phyloP scores from a whole-genome alignment of 2,329 filamentous ascomycete genomes.

The Aspergillus intermedius region DNA sequence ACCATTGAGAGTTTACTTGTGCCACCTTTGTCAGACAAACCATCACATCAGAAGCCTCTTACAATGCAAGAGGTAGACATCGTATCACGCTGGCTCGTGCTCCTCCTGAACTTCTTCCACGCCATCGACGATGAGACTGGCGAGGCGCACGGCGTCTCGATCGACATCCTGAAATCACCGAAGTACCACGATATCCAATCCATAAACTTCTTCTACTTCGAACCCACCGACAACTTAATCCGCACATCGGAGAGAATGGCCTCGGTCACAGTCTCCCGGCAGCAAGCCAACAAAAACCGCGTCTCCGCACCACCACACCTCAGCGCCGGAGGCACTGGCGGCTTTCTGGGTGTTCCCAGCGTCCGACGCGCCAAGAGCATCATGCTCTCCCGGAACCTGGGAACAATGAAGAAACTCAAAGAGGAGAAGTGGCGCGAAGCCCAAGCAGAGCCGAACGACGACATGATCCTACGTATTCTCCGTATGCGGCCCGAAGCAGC shows the following conservation, averaged over 20 bases:
- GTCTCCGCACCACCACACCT: constrained; percentile 61
- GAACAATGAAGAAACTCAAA: constrained; percentile 93
- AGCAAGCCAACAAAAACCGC: constrained; percentile 62
- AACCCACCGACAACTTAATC: constrained; percentile 82
- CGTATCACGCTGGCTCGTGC: constrained; percentile 87
- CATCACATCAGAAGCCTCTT: constrained; percentile 74
- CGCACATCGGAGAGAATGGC: constrained; percentile 96
- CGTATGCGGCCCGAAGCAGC: constrained; percentile 90
- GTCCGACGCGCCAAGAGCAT: constrained; percentile 60
- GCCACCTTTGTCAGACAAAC: constrained; percentile 90
- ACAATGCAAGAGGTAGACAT: constrained; percentile 85
- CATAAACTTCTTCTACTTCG: constrained; percentile 98
- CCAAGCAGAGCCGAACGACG: constrained; percentile 92
- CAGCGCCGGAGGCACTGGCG: constrained; percentile 31
- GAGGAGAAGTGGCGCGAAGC: constrained; percentile 93
- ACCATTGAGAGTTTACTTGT: constrained; percentile 87
- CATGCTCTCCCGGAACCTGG: constrained; percentile 88
- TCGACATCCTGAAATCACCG: constrained; percentile 87
- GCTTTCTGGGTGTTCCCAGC: constrained; percentile 43
- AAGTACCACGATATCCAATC: constrained; percentile 98
- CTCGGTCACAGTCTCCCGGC: constrained; percentile 70
- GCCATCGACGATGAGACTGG: constrained; percentile 77
- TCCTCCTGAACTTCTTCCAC: constrained; percentile 92
- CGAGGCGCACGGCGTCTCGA: constrained; percentile 78
- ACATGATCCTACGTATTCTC: constrained; percentile 93